Percentiles rank a stretch among this genome's conserved stretches.
These are phyloP conservation scores for Plasmodium chabaudi DNA, from an alignment of 169 alveolate genomes.

Conservation along the genomic window DNA sequence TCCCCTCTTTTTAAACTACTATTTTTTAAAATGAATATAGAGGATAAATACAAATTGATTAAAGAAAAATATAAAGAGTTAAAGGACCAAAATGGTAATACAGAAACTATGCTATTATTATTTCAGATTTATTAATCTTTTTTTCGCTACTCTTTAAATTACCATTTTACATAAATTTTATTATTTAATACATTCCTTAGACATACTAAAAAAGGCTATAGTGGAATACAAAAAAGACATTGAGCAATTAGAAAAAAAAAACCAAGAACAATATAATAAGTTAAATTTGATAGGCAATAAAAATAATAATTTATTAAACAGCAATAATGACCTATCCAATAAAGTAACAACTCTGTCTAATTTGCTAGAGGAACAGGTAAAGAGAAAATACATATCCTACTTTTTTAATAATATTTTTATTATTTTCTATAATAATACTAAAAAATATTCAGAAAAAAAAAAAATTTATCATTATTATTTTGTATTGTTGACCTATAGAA, in stretches of 20 bases:
- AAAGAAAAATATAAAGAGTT: constrained; percentile 74
- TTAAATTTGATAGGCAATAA: constrained; percentile 19
- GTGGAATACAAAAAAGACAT: constrained; percentile 72
- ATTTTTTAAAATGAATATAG: constrained; percentile 52
- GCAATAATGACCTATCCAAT: constrained; percentile 28
- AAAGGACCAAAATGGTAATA: constrained; percentile 76
- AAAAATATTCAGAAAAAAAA: neutral
- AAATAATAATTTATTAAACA: constrained; percentile 14
- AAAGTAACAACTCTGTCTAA: constrained; percentile 23
- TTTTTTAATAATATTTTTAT: neutral
- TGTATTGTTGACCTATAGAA: neutral
- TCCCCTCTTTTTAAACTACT: too few species aligned
- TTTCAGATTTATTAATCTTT: neutral
- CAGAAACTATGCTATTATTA: neutral
- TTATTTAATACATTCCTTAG: constrained; percentile 9
- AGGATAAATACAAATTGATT: constrained; percentile 65
- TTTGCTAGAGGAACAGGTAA: constrained; percentile 66
- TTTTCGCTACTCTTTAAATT: neutral
- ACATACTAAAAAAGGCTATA: constrained; percentile 66
- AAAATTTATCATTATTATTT: neutral
- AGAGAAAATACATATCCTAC: neutral
- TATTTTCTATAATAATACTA: neutral
- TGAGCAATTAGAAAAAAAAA: constrained; percentile 63
- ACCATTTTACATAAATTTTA: neutral
- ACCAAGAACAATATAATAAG: constrained; percentile 31